Base-by-base conservation (phyloP, 371 early-diverging fungal species). In the Apophysomyces elegans region DNA sequence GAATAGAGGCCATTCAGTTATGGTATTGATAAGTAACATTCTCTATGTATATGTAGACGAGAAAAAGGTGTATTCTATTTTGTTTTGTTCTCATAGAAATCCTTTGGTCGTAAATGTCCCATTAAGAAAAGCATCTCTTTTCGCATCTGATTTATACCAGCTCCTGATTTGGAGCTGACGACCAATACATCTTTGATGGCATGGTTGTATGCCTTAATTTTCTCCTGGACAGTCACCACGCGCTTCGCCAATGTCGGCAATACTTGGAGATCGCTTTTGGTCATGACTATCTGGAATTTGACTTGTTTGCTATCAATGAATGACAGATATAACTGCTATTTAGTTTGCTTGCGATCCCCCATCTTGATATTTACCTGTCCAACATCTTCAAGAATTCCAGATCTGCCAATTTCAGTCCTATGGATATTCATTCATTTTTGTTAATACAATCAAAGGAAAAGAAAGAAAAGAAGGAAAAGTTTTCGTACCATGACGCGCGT, bases 251-350 rank as follows among this genome's bases (percentile, higher is more conserved):
- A 80, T 36, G 84, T 83, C 3, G 84, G 83, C 5, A 90, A 71
- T 2, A 81, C 72, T 7, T 91, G 83, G 13, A 92, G 75, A 73
- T 93, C 94, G 68, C 92, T 89, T 65, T 93, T 93, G 26, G 94
- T 93, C 72, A 93, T 75, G 4, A 93, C 86, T n/a, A 93, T 73
- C 63, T 92, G 93, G 68, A 90, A 91, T 67, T 86, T 84, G 44
- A 84, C 82, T 50, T 78, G 69, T 39, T 80, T 77, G 16, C 85
- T 78, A 66, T 11, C 32, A 62, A 37, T 5, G 9, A 26, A 26
- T 26, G 32, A 26, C 32, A 26, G 32, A 26, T 1, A 26, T 3
- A 2, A 7, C 4, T 14, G 35, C 13, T 37, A 38, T 54, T 50
- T 50, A 41, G 72, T 74, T 26, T 26, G 32, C 32, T 26, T 26